These are phyloP conservation scores for Hyaloscypha finlandica DNA, from an alignment of 495 filamentous ascomycete species.

Conservation along the genomic window DNA sequence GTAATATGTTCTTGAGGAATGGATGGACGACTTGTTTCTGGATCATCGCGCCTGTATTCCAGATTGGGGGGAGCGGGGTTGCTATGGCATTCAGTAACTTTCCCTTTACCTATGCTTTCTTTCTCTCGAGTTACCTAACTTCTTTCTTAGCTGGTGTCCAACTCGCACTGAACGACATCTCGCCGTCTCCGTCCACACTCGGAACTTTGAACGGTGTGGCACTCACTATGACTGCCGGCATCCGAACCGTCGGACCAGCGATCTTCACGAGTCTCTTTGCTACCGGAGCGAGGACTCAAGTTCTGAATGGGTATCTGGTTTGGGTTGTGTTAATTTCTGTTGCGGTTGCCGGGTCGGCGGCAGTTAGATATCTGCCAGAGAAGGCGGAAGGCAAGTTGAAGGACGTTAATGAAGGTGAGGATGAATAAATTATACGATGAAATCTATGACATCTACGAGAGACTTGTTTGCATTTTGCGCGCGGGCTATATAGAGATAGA, in stretches of 20 bases:
- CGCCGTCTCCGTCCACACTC: slow-evolving; percentile 54
- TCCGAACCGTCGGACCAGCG: slow-evolving; percentile 61
- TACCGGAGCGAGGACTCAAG: slow-evolving; percentile 54
- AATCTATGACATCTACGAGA: neutral
- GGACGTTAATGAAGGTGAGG: neutral
- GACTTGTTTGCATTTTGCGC: neutral
- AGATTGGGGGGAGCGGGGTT: slow-evolving; percentile 56
- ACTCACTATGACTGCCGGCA: slow-evolving; percentile 51
- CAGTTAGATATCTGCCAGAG: slow-evolving; percentile 50
- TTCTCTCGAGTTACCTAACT: slow-evolving; percentile 17
- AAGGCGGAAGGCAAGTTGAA: slow-evolving; percentile 43
- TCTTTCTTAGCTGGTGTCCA: slow-evolving; percentile 50
- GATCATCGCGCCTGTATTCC: slow-evolving; percentile 43
- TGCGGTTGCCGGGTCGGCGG: slow-evolving; percentile 46
- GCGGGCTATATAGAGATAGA: neutral
- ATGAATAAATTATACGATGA: neutral
- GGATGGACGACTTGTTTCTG: slow-evolving; percentile 52
- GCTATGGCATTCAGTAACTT: slow-evolving; percentile 63
- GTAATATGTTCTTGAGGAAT: slow-evolving; percentile 52
- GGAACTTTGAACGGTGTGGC: slow-evolving; percentile 68
- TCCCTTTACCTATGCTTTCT: neutral
- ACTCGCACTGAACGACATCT: slow-evolving; percentile 68
- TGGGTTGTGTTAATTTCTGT: slow-evolving; percentile 61
- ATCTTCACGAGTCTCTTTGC: slow-evolving; percentile 64
- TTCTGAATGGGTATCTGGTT: slow-evolving; percentile 60